A percentile compares a stretch with the other conserved stretches of the same genome.
Conservation (phyloP, 495 filamentous ascomycete species). For the Aspergillus nidulans region DNA sequence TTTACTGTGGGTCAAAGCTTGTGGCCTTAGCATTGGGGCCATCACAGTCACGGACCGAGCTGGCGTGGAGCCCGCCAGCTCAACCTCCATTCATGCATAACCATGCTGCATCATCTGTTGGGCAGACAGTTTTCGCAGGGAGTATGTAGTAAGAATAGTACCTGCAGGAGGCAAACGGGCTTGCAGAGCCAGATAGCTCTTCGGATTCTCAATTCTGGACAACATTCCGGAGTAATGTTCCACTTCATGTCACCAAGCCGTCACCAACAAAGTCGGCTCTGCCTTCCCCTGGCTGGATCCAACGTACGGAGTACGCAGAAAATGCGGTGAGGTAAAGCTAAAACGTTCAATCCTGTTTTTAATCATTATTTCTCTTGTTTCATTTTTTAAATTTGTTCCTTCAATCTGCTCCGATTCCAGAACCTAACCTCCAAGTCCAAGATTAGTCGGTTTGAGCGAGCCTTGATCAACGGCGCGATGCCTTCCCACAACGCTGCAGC, state of each 20-base stretch:
- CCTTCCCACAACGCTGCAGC: conserved; percentile 13
- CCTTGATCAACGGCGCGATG: conserved; percentile 1
- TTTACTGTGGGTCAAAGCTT: conserved; percentile 3
- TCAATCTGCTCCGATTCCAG: not conserved
- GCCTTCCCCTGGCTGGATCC: conserved; percentile 7
- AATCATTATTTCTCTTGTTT: not conserved
- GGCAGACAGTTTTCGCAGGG: conserved; percentile 10
- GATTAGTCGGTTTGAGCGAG: not conserved
- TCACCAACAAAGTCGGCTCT: conserved; percentile 1
- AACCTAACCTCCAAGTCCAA: not conserved
- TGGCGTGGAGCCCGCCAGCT: conserved; percentile 10
- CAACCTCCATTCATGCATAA: conserved; percentile 13
- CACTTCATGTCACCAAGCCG: conserved; percentile 8
- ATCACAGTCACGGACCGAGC: not conserved
- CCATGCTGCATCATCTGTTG: conserved; percentile 9
- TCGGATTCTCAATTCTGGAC: not conserved
- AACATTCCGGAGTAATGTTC: not conserved
- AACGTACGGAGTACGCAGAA: conserved; percentile 9
- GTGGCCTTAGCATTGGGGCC: conserved; percentile 5
- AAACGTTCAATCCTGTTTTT: not conserved
- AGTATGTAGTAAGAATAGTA: conserved; percentile 9
- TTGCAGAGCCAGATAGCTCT: not conserved
- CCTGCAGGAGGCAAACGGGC: conserved; percentile 18
- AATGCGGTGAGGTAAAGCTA: conserved; percentile 18
- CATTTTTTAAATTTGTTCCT: not conserved